Conservation (phyloP, 805 yeast genomes). For the Peterozyma toletana region DNA sequence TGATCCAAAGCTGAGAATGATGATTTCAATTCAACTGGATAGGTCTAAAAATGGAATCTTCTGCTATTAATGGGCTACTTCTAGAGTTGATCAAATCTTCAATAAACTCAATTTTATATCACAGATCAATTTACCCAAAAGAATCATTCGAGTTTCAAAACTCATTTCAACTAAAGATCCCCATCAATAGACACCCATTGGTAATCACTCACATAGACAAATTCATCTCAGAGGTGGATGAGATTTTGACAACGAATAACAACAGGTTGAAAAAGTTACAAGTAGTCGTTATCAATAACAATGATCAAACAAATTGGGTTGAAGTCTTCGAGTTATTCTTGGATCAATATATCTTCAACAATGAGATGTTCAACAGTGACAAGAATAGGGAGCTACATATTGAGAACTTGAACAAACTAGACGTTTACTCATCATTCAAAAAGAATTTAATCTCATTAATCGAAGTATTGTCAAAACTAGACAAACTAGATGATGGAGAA, state of each 20-base stretch:
- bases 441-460: background rate
- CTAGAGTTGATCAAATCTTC: constrained; percentile 43
- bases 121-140: constrained; percentile 44
- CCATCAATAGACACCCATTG: constrained; percentile 38
- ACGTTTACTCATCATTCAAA: constrained; percentile 4
- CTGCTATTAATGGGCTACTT: constrained; percentile 23
- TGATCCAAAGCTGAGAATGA: too few species aligned
- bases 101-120: constrained; percentile 48
- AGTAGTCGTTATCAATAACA: background rate
- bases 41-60: constrained; percentile 13
- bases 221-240: constrained; percentile 8
- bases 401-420: background rate
- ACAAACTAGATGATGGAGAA: background rate
- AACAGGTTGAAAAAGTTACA: background rate
- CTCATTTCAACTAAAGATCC: constrained; percentile 34
- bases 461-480: background rate
- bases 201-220: constrained; percentile 30
- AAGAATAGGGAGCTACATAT: background rate
- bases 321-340: constrained; percentile 3
- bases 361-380: background rate
- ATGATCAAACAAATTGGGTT: background rate
- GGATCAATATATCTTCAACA: constrained; percentile 1
- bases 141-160: constrained; percentile 37
- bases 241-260: background rate
- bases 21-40: too few species aligned